A percentile compares a stretch with the other conserved stretches of the same genome.
Conservation (phyloP, 2,329 filamentous ascomycete species). For the Sordariomycetes sp. region DNA sequence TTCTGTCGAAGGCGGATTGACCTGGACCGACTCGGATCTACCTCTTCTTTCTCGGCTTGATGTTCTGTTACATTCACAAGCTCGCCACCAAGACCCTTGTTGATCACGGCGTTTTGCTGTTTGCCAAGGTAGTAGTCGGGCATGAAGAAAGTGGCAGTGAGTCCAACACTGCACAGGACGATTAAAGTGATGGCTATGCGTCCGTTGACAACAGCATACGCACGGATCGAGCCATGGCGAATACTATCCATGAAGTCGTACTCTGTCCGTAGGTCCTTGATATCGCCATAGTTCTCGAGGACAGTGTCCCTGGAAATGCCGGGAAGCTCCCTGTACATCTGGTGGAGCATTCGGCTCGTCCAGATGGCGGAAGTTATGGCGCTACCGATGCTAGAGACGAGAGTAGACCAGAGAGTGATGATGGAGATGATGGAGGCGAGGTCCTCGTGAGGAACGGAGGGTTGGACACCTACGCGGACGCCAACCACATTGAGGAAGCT, state of each 20-base stretch:
- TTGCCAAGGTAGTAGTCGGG: conserved; percentile 27
- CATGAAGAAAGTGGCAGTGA: conserved; percentile 28
- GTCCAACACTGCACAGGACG: conserved; percentile 17
- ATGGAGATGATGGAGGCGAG: conserved; percentile 26
- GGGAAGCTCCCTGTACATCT: conserved; percentile 20
- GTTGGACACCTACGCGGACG: conserved; percentile 27
- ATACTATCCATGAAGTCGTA: conserved; percentile 23
- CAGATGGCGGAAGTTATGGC: conserved; percentile 27
- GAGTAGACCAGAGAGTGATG: conserved; percentile 26
- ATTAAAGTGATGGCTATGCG: conserved; percentile 22
- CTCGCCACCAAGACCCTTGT: conserved; percentile 20
- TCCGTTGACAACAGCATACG: conserved; percentile 24
- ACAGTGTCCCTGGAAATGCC: conserved; percentile 12
- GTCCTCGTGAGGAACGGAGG: conserved; percentile 31
- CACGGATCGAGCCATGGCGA: conserved; percentile 25
- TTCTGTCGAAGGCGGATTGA: conserved; percentile 5
- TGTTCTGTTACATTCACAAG: conserved; percentile 11
- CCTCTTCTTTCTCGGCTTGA: background rate
- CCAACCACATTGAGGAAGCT: conserved; percentile 28
- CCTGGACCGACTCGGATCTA: conserved; percentile 1
- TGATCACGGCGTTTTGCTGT: conserved; percentile 22
- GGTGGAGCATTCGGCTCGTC: conserved; percentile 25
- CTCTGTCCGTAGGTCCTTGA: conserved; percentile 19
- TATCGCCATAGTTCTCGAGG: conserved; percentile 21
- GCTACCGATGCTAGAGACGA: conserved; percentile 27